Evolutionary conservation across 2,329 filamentous ascomycete genomes (phyloP).

Genomic region (Intubia oerlemansii): DNA sequence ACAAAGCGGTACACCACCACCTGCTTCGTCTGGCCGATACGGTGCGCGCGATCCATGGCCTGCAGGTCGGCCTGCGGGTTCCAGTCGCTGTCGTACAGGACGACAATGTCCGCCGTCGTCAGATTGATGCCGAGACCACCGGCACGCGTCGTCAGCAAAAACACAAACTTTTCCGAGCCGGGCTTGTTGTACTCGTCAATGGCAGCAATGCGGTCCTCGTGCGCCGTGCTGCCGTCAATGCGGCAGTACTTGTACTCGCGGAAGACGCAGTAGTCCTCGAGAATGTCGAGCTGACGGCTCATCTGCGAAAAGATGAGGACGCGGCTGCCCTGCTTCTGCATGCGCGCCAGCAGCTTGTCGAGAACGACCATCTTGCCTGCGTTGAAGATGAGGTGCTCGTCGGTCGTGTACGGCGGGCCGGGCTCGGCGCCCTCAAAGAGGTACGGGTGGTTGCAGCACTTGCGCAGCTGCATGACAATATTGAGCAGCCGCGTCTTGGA

Average conservation of each 20-base stretch:
- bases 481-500: conserved; percentile 94
- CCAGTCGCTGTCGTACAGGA: conserved; percentile 97
- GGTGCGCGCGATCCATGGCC: conserved; percentile 95
- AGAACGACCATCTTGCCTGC: conserved; percentile 95
- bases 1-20: conserved; percentile 93
- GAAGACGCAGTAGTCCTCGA: conserved; percentile 97
- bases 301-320: conserved; percentile 99
- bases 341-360: conserved; percentile 68
- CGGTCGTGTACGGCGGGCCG: conserved; percentile 91
- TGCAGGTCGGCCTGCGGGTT: conserved; percentile 96
- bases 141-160: conserved; percentile 83
- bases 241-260: conserved; percentile 87
- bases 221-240: conserved; percentile 89
- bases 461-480: conserved; percentile 97
- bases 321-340: conserved; percentile 72
- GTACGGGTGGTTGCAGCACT: conserved; percentile 97
- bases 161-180: conserved; percentile 88
- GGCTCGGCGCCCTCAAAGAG: conserved; percentile 95
- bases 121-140: conserved; percentile 94
- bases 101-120: conserved; percentile 83
- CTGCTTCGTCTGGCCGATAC: conserved; percentile 96
- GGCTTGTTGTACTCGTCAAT: conserved; percentile 98
- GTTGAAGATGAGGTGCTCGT: conserved; percentile 86
- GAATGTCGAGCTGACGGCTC: conserved; percentile 88
- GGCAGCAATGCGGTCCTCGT: conserved; percentile 90